phyloP scores from a whole-genome alignment of 2,329 filamentous ascomycete species.

The Talaromyces atroroseus region DNA sequence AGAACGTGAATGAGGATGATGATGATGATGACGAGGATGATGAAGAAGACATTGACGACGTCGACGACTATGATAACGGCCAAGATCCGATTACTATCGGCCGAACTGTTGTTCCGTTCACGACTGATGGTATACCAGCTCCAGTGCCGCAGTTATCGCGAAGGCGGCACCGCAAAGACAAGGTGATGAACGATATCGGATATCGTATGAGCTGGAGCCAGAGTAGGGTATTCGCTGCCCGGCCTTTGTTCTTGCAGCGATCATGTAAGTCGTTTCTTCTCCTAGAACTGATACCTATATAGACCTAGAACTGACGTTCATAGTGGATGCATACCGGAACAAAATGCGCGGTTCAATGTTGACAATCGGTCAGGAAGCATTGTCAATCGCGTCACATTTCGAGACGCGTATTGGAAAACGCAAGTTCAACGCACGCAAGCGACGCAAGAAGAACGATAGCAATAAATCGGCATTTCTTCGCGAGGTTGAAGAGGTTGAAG shows the following conservation, averaged over 20 bases:
- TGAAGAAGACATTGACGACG: constrained; percentile 34
- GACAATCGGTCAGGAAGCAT: constrained; percentile 68
- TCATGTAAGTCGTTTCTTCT: constrained; percentile 61
- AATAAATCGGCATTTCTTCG: constrained; percentile 24
- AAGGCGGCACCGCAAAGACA: constrained; percentile 68
- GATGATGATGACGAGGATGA: constrained; percentile 59
- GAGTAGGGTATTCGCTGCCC: constrained; percentile 80
- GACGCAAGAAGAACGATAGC: constrained; percentile 16
- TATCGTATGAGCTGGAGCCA: constrained; percentile 97
- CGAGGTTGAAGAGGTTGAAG: constrained; percentile 35
- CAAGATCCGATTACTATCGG: constrained; percentile 32
- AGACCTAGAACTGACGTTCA: constrained; percentile 14
- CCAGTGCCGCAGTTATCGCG: constrained; percentile 69
- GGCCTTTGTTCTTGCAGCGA: constrained; percentile 83
- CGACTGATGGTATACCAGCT: constrained; percentile 67
- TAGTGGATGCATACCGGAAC: constrained; percentile 90
- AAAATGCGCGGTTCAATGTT: constrained; percentile 83
- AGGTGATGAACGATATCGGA: constrained; percentile 86
- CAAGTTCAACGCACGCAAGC: constrained; percentile 55
- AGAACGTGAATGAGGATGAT: constrained; percentile 47
- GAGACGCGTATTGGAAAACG: constrained; percentile 85
- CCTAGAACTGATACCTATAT: neutral
- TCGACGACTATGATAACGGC: constrained; percentile 20
- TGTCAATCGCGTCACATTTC: constrained; percentile 72
- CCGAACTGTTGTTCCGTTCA: constrained; percentile 44